Percentiles rank a stretch among this genome's conserved stretches.
These are phyloP conservation scores for Claviceps maximensis DNA, from an alignment of 2,329 filamentous ascomycete species.

Conservation along the genomic window DNA sequence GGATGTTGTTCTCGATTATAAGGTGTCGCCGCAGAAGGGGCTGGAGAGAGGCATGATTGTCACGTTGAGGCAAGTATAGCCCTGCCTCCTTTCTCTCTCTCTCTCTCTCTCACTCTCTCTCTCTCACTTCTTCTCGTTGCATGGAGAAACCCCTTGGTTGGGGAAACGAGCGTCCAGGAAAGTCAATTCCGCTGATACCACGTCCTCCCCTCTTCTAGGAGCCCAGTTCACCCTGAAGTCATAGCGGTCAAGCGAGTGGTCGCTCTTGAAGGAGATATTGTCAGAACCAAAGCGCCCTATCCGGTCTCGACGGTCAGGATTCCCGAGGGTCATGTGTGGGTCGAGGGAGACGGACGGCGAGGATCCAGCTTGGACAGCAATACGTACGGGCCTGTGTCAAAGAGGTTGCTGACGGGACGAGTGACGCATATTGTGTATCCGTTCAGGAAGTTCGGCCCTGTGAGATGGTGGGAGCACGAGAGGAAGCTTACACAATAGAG, in stretches of 20 bases:
- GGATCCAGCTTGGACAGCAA: conserved; percentile 71
- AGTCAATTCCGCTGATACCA: background rate
- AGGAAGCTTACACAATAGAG: conserved; percentile 12
- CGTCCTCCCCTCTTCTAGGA: conserved; percentile 32
- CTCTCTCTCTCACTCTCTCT: background rate
- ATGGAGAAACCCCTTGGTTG: too few relatives aligned
- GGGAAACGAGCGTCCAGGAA: too few relatives aligned
- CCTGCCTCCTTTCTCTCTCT: background rate
- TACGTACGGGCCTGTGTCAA: conserved; percentile 73
- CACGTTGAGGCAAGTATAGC: conserved; percentile 42
- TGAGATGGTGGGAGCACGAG: conserved; percentile 44
- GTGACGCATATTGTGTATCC: conserved; percentile 64
- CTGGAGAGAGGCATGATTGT: conserved; percentile 63
- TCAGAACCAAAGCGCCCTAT: conserved; percentile 52
- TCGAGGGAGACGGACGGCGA: conserved; percentile 76
- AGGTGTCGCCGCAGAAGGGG: conserved; percentile 42
- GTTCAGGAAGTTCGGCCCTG: conserved; percentile 40
- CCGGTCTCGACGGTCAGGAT: conserved; percentile 45
- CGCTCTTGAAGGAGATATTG: conserved; percentile 64
- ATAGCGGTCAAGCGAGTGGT: conserved; percentile 72
- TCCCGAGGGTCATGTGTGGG: conserved; percentile 80
- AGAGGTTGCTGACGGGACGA: conserved; percentile 59
- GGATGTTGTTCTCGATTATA: conserved; percentile 46
- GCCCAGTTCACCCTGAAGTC: conserved; percentile 55
- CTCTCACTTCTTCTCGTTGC: too few relatives aligned